Base-by-base conservation (phyloP, 768 basidiomycete species). In the Lentinus tigrinus region DNA sequence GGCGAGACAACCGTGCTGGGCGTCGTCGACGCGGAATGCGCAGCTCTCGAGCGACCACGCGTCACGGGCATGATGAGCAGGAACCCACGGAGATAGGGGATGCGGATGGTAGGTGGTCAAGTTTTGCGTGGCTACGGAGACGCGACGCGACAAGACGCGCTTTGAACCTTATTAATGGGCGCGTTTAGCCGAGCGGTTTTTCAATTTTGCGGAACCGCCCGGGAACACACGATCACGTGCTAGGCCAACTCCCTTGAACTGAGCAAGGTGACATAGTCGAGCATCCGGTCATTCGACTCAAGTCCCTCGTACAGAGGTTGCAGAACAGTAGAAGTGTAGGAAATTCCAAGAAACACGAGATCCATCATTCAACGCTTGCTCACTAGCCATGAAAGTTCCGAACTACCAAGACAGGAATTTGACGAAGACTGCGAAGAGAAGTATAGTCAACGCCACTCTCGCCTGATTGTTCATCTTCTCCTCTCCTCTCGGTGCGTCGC, bases 1-100 rank as follows among this genome's bases (percentile, higher is more conserved):
- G 85, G 82, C 13, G 86, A 82, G 28, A 72, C 74, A 39, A 75
- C 73, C 13, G 78, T 74, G 14, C 78, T 74, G 8, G 78, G 71
- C 24, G 74, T 65, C 11, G 77, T 71, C 2, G 75, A 69, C 26
- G 65, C 40, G 47, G 69, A 55, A 72, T 70, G 49, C 65, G 67
- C 46, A 71, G 72, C 53, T n/a, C 61, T 65, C 21, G 66, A 46
- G 38, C 61, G 56, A 17, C 54, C 60, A 34, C 65, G 65, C 24
- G 66, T 61, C 39, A 55, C 56, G 19, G 50, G 47, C 68, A 68
- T 69, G 38, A 17, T 47, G 60, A 42, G 24, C 27, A 38, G 17
- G n/a, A n/a, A 27, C 21, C 2, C 13, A 34, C 34, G 49, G 17
- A 43, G 50, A 38, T 36, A 47, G 28, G 42, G 48, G 21, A 28